Percentiles rank a stretch among this genome's conserved stretches.
phyloP scores from a whole-genome alignment of 2,329 filamentous ascomycete species.

The Pseudogymnoascus sp. region DNA sequence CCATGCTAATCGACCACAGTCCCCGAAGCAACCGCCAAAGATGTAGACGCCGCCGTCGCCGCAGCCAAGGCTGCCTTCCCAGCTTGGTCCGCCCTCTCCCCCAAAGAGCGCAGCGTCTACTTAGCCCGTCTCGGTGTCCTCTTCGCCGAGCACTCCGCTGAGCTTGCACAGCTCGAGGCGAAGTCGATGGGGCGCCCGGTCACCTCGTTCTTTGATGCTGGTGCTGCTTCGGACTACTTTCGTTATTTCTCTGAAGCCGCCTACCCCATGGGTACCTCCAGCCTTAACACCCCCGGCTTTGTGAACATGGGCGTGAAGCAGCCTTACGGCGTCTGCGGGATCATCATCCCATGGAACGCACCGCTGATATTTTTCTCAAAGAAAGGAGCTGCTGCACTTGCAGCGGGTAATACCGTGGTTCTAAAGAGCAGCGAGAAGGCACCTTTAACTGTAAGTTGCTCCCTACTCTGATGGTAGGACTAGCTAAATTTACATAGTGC shows the following conservation, averaged over 20 bases:
- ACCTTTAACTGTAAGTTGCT: conserved; percentile 38
- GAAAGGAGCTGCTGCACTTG: conserved; percentile 50
- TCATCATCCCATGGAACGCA: conserved; percentile 51
- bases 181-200: conserved; percentile 36
- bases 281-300: not conserved
- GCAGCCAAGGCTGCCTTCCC: conserved; percentile 40
- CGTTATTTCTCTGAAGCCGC: not conserved
- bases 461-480: conserved; percentile 40
- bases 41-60: conserved; percentile 40
- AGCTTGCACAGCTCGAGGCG: conserved; percentile 42
- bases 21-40: conserved; percentile 36
- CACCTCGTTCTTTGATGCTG: conserved; percentile 11
- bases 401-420: conserved; percentile 50
- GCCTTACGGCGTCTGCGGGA: conserved; percentile 39
- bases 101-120: conserved; percentile 37
- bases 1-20: conserved; percentile 13
- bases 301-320: conserved; percentile 7
- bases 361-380: conserved; percentile 43
- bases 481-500: conserved; percentile 33
- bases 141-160: conserved; percentile 32
- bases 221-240: not conserved
- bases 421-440: conserved; percentile 42
- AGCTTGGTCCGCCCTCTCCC: conserved; percentile 39
- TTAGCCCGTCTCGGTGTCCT: conserved; percentile 25
- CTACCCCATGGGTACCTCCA: not conserved